Evolutionary conservation across 352 stramenopile species (phyloP), one percentile per base, ranked within the genome.

Genomic region (Hyaloperonospora arabidopsidis): DNA sequence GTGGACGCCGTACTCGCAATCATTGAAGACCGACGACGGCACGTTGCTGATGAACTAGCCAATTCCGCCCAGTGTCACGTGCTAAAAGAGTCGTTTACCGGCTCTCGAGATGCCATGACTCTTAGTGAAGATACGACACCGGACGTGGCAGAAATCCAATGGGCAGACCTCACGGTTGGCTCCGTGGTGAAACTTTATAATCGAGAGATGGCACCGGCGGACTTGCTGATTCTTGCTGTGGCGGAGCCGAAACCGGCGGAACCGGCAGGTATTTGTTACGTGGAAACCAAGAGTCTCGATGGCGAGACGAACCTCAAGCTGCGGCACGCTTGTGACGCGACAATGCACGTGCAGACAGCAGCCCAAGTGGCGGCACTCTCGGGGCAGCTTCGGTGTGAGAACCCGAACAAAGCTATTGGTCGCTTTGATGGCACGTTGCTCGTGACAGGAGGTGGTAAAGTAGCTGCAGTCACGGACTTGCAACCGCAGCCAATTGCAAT

Each of bases 291-390:
- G 52, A 89, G 73, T 47, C 62, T 96, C 7, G 87, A 96, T 50
- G 87, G 87, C 12, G 87, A 96, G 44, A 96, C 87, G 8, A 96
- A 96, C 52, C 64, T 97, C 34, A 97, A 97, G 63, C 59, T 93
- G 29, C 80, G 87, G 18, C 71, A 91, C 19, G 79, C 79, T 0
- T 77, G 74, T 17, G 68, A 92, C 22, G 59, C 62, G 34, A 89
- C 79, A 28, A 64, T 86, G 25, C 61, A 74, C 25, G 65, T 69
- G 41, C 63, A 69, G 6, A 74, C 61, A 1, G 38, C 63, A 10
- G 61, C 60, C 10, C 61, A 75, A 52, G 63, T 86, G 15, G 40
- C 65, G 2, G 60, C 62, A 1, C 58, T 93, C 4, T 53, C 47
- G 6, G 81, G 79, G 22, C 74, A 70, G 25, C 35, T 95, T 39